Base-by-base conservation (phyloP, 164 flowering plant species). In the Stephania yunnanensis region DNA sequence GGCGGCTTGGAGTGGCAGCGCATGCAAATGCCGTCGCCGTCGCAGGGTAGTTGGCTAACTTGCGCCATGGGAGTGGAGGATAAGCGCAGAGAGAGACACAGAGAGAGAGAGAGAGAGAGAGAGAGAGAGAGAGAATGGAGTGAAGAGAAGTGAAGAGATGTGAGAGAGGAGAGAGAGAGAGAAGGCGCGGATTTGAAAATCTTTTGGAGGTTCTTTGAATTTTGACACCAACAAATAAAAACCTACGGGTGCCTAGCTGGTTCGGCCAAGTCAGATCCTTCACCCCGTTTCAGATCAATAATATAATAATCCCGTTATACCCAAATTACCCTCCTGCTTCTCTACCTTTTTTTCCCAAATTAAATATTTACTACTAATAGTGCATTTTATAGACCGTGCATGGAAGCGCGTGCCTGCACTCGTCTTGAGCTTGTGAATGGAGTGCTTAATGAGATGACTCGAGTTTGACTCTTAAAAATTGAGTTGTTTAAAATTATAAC, bases 11-110 rank as follows among this genome's bases (percentile, higher is more conserved):
- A 52, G 68, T 85, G 84, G 80, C 98, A 94, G 31, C 63, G 45
- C 95, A 92, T 90, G 84, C 98, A 94, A 8, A 81, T 17, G 71
- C 95, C 98, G n/a, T 91, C 95, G 6, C 87, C 89, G 80, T 92
- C 92, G 82, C 94, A 89, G 10, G 98, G 95, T 31, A 90, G 91
- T 68, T 86, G 84, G 46, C 75, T 73, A 61, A 4, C 74, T 46
- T 77, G 77, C 80, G 88, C 92, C 93, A 86, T 87, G 77, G 63
- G 7, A 42, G 61, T 44, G 69, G 25, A 46, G 75, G 30, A 46
- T 73, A 64, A 44, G 75, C 69, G 64, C 55, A 73, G 69, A 63
- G 6, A 22, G 20, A 8, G 42, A 44, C 3, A 8, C 53, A 7
- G 52, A 45, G 71, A 58, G 52, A 44, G 30, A 22, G 20, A 45